These are phyloP conservation scores for Anisodus acutangulus DNA, from an alignment of 257 asterid genomes.

Conservation along the genomic window DNA sequence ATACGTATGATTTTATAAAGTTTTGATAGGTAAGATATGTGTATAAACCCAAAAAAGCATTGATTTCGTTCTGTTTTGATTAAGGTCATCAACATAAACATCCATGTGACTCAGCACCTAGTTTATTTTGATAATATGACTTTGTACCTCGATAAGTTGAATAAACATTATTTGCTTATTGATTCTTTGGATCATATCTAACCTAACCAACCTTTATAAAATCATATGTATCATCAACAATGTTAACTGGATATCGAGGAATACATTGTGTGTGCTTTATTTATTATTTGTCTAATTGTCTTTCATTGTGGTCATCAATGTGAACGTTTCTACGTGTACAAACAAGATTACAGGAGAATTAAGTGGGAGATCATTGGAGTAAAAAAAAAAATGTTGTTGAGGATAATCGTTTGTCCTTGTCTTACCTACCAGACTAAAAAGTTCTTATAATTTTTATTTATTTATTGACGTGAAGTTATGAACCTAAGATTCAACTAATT, in stretches of 20 bases:
- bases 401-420: not conserved
- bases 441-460: not conserved
- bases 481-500: not conserved
- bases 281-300: too few relatives aligned
- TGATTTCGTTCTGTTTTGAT: not conserved
- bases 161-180: too few relatives aligned
- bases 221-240: not conserved
- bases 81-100: not conserved
- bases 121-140: too few relatives aligned
- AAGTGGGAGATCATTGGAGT: not conserved
- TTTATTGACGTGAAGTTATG: not conserved
- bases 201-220: too few relatives aligned
- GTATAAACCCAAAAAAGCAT: not conserved
- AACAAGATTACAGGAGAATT: not conserved
- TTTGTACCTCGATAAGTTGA: too few relatives aligned
- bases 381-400: not conserved
- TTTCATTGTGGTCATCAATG: too few relatives aligned
- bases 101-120: not conserved
- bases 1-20: not conserved
- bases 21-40: not conserved
- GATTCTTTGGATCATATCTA: too few relatives aligned
- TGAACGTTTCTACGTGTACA: too few relatives aligned
- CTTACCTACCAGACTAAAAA: slow-evolving; percentile 17
- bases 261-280: not conserved
- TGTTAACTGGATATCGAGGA: not conserved